Base-by-base conservation (phyloP, 2,329 filamentous ascomycete genomes). In the Penicillium sp. region DNA sequence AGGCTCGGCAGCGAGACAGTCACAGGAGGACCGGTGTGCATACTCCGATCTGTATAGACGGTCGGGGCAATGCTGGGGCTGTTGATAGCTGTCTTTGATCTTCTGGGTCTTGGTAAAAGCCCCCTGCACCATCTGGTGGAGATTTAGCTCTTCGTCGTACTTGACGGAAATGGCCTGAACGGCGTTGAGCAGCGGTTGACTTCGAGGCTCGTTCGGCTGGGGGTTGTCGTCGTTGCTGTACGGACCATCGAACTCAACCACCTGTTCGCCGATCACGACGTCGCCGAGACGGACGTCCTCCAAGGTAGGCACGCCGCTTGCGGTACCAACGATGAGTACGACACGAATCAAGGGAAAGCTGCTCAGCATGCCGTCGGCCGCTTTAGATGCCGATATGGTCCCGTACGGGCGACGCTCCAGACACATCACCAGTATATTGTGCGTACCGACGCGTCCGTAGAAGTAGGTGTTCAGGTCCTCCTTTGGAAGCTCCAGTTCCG, bases 331-430 rank as follows among this genome's bases (percentile, higher is more conserved):
- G 8, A 36, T 20, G 1, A 36, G 23, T 14, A 29, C 4, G 6
- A 36, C 7, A 3, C 33, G 33, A 4, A 36, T 18, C 33, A 36
- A 28, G 16, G 33, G 33, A 9, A 36, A 36, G 20, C 33, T 36
- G 16, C 33, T 36, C 11, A 15, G 27, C 33, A 36, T 36, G n/a
- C 29, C 33, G 21, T 29, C 23, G 9, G 33, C 33, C 4, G 33
- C 33, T 11, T 36, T 26, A 9, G 33, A 28, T 4, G 33, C 23
- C 13, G 33, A 36, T 4, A 19, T 15, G 25, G 29, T 36, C 9
- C 33, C 33, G 10, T 21, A 27, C 11, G 27, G 33, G 16, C 23
- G 23, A 36, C 21, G 27, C n/a, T 36, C 14, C 11, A 36, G 33
- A 15, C 33, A 36, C 5, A 26, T 36, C 2, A 36, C 29, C 23